phyloP scores from a whole-genome alignment of 2,329 filamentous ascomycete species.

The Cladosporium velox region DNA sequence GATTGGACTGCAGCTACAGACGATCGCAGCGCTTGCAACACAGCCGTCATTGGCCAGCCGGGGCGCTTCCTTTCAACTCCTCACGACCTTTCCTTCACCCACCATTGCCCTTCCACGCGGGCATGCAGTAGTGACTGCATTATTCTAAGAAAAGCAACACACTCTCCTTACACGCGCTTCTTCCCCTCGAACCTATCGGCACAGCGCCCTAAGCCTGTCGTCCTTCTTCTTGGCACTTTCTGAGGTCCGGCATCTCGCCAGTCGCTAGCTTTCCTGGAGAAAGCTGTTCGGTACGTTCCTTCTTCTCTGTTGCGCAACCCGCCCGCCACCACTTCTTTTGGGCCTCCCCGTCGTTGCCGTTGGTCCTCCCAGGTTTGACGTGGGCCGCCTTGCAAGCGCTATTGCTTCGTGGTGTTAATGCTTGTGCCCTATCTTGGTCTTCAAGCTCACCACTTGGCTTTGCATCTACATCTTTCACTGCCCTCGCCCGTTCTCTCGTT shows the following conservation, averaged over 20 bases:
- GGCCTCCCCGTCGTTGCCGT: slow-evolving; percentile 23
- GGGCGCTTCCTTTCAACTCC: slow-evolving; percentile 15
- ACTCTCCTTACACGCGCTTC: slow-evolving; percentile 23
- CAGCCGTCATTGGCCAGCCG: slow-evolving; percentile 15
- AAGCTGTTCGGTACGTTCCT: slow-evolving; percentile 36
- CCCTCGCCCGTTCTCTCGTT: slow-evolving; percentile 1
- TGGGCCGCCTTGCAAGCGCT: slow-evolving; percentile 29
- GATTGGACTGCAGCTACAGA: slow-evolving; percentile 17
- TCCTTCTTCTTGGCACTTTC: slow-evolving; percentile 34
- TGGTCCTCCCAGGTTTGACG: slow-evolving; percentile 18
- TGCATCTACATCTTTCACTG: background rate
- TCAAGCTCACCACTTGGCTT: slow-evolving; percentile 10
- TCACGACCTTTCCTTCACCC: slow-evolving; percentile 15
- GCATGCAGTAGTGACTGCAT: slow-evolving; percentile 31
- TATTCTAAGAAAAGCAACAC: slow-evolving; percentile 34
- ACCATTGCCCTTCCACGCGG: slow-evolving; percentile 26
- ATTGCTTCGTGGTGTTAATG: slow-evolving; percentile 25
- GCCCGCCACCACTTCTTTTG: slow-evolving; percentile 23
- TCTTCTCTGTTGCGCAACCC: slow-evolving; percentile 27
- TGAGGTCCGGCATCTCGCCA: slow-evolving; percentile 39
- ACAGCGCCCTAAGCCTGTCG: slow-evolving; percentile 29
- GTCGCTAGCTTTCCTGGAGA: slow-evolving; percentile 36
- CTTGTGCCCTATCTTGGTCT: slow-evolving; percentile 18
- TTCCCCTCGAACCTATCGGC: slow-evolving; percentile 25
- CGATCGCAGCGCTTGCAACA: slow-evolving; percentile 16